Percentiles rank a stretch among this genome's conserved stretches.
Conservation (phyloP, 305 asterid genomes). For the Striga hermonthica region DNA sequence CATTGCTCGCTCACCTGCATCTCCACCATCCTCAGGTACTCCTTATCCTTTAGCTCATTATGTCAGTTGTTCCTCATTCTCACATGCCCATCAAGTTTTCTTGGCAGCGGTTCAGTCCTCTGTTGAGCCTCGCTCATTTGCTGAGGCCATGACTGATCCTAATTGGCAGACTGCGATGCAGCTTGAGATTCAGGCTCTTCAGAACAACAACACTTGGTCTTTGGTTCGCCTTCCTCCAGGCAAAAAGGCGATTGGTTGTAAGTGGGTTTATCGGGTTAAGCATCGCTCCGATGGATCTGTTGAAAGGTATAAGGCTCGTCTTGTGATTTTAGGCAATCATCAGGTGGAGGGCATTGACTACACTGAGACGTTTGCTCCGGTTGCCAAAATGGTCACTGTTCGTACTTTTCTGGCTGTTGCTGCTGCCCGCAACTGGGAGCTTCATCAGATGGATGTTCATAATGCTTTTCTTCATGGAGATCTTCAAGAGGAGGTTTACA, state of each 20-base stretch:
- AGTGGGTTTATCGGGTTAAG: neutral
- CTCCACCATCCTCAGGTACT: neutral
- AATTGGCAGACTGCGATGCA: neutral
- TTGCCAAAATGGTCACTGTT: no score
- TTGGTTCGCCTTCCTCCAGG: neutral
- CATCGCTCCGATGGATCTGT: neutral
- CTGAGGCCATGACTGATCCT: no score
- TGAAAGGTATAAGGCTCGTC: neutral
- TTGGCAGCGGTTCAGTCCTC: neutral
- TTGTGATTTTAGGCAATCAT: neutral
- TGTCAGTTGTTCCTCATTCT: neutral
- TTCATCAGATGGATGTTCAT: neutral
- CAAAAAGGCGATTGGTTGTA: neutral
- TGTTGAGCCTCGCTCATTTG: neutral
- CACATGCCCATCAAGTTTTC: neutral
- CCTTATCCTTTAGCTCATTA: neutral
- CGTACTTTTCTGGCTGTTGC: no score
- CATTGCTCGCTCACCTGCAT: neutral
- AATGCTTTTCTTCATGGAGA: neutral
- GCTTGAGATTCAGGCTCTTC: neutral
- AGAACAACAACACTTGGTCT: neutral
- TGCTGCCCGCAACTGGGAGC: no score
- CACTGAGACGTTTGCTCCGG: neutral
- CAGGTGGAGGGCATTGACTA: neutral
- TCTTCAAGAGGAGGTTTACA: no score